phyloP scores from a whole-genome alignment of 805 yeast species.

The Kuraishia capsulata region DNA sequence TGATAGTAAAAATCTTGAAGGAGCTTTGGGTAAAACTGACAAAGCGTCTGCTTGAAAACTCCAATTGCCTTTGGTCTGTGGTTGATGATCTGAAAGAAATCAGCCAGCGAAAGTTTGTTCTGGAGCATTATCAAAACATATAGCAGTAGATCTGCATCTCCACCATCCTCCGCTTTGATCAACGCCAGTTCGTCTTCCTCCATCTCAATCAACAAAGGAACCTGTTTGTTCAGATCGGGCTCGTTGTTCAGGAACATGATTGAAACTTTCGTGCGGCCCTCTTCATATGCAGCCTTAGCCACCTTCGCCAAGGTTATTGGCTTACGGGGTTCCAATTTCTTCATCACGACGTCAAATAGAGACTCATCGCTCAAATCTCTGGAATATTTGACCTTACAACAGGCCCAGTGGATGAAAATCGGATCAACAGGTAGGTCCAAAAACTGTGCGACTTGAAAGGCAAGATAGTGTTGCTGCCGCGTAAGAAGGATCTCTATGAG shows the following conservation, averaged over 20 bases:
- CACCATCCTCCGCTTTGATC: conserved; percentile 51
- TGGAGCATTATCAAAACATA: conserved; percentile 48
- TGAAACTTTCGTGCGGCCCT: conserved; percentile 69
- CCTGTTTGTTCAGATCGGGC: conserved; percentile 49
- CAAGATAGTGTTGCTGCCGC: conserved; percentile 52
- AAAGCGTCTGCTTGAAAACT: conserved; percentile 24
- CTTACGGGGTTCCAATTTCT: conserved; percentile 28
- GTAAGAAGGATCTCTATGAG: conserved; percentile 48
- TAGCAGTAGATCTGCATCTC: conserved; percentile 50
- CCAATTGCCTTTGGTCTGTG: conserved; percentile 30
- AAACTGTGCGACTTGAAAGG: conserved; percentile 50
- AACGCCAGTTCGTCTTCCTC: conserved; percentile 68
- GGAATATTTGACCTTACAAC: conserved; percentile 51
- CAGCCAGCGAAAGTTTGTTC: conserved; percentile 49
- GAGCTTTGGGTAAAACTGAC: conserved; percentile 24
- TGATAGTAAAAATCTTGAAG: conserved; percentile 53
- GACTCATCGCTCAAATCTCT: conserved; percentile 48
- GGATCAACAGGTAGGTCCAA: conserved; percentile 35
- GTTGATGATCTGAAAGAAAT: conserved; percentile 59
- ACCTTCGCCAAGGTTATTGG: conserved; percentile 51
- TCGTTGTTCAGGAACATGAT: conserved; percentile 62
- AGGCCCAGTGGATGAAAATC: conserved; percentile 77
- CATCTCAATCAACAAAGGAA: conserved; percentile 57
- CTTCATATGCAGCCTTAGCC: conserved; percentile 62
- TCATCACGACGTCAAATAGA: conserved; percentile 39